Conservation (phyloP, 169 alveolate genomes). For the Babesia bigemina region DNA sequence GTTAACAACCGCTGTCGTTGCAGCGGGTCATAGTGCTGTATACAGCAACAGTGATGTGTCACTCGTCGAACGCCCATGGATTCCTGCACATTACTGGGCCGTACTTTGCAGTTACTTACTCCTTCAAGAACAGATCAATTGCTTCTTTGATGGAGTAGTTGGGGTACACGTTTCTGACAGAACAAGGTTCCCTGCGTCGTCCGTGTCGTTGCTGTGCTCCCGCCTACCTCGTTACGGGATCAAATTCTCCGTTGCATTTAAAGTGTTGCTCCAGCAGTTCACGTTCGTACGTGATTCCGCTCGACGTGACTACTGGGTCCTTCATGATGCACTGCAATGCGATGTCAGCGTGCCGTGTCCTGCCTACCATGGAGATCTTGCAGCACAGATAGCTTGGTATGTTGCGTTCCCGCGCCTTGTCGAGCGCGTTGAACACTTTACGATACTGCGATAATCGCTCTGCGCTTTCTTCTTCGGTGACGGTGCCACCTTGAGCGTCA, state of each 20-base stretch:
- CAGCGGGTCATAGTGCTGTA: no score
- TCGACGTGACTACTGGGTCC: constrained; percentile 85
- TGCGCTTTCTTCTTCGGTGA: constrained; percentile 60
- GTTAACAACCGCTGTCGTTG: neutral
- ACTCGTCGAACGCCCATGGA: constrained; percentile 69
- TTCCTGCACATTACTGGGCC: constrained; percentile 26
- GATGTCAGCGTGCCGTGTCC: neutral
- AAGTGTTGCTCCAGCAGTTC: constrained; percentile 79
- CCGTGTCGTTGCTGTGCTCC: neutral
- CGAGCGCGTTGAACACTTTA: constrained; percentile 64
- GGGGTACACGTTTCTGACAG: constrained; percentile 66
- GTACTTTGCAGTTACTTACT: constrained; percentile 5
- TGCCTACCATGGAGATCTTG: constrained; percentile 82
- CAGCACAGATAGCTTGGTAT: constrained; percentile 83
- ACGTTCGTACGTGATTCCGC: constrained; percentile 85
- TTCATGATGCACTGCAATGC: constrained; percentile 78
- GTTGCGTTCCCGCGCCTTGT: constrained; percentile 65
- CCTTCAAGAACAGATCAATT: constrained; percentile 75
- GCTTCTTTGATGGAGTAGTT: constrained; percentile 84
- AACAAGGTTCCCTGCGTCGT: constrained; percentile 71
- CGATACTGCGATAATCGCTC: constrained; percentile 65
- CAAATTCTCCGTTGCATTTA: constrained; percentile 79
- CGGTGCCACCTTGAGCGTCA: constrained; percentile 42
- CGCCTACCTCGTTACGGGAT: constrained; percentile 81
- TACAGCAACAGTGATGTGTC: neutral